Conservation (phyloP, 208 protist genomes). For the Acanthamoeba triangularis region DNA sequence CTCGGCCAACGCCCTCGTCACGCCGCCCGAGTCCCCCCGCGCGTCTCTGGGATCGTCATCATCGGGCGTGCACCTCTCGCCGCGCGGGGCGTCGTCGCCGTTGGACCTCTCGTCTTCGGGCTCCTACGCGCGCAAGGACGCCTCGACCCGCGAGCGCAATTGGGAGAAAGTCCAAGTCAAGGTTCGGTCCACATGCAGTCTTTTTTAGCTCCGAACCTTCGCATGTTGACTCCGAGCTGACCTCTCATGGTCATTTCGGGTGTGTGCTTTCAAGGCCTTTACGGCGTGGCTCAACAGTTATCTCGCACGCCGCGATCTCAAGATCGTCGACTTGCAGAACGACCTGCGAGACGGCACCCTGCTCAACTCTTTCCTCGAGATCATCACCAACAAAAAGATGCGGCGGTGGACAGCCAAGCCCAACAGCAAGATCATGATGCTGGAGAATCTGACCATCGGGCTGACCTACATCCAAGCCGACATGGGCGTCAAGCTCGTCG, state of each 20-base stretch:
- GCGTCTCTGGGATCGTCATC: neutral
- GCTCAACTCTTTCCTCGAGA: slow-evolving; percentile 10
- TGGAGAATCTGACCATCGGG: slow-evolving; percentile 48
- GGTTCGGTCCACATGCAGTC: neutral
- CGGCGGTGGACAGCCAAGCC: neutral
- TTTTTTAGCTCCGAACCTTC: no score
- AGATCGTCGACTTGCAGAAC: slow-evolving; percentile 4
- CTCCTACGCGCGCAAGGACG: slow-evolving; percentile 4
- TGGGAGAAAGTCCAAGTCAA: neutral
- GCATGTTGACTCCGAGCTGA: no score
- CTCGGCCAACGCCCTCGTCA: no score
- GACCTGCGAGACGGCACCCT: neutral
- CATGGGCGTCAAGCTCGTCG: slow-evolving; percentile 10
- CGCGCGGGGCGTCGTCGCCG: neutral
- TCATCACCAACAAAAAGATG: slow-evolving; percentile 70
- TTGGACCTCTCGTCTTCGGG: neutral
- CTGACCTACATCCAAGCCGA: slow-evolving; percentile 21
- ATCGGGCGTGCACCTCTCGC: neutral
- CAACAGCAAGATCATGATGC: slow-evolving; percentile 8
- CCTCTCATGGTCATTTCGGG: no score
- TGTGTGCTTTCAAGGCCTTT: no score
- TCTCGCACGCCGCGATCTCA: neutral
- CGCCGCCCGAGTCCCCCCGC: no score
- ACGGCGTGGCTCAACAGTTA: slow-evolving; percentile 48
- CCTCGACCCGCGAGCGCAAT: neutral